Conservation (phyloP, 2,329 filamentous ascomycete species). For the Diaporthe sp. region DNA sequence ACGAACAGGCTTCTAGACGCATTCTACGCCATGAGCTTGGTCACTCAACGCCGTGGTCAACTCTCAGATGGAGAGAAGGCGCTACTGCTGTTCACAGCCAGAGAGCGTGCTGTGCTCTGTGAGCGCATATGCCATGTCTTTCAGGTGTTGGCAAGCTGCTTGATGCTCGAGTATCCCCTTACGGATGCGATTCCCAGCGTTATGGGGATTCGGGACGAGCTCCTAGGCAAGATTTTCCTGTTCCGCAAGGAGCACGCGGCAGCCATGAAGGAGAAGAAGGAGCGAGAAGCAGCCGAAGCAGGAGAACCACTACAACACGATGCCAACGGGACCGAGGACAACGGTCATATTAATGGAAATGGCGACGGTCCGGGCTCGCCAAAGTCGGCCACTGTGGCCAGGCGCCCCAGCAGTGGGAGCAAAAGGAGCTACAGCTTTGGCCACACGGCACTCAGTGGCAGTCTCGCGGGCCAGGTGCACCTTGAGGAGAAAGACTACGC, state of each 20-base stretch:
- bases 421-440: constrained; percentile 41
- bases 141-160: constrained; percentile 87
- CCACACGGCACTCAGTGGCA: constrained; percentile 42
- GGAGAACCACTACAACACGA: constrained; percentile 17
- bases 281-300: constrained; percentile 41
- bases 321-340: background rate
- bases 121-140: constrained; percentile 91
- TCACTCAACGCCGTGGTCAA: constrained; percentile 83
- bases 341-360: background rate
- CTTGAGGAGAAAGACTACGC: constrained; percentile 87
- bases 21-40: constrained; percentile 96
- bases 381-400: background rate
- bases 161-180: constrained; percentile 95
- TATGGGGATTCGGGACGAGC: constrained; percentile 81
- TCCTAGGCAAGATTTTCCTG: constrained; percentile 88
- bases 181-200: constrained; percentile 90
- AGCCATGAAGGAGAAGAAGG: constrained; percentile 55
- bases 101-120: constrained; percentile 85
- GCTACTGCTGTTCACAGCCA: constrained; percentile 81
- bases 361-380: constrained; percentile 8
- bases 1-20: constrained; percentile 90
- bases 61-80: constrained; percentile 85
- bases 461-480: constrained; percentile 49
- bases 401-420: constrained; percentile 31
- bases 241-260: constrained; percentile 79